Conservation (phyloP, 164 flowering plant genomes). For the Tetracentron sinense region DNA sequence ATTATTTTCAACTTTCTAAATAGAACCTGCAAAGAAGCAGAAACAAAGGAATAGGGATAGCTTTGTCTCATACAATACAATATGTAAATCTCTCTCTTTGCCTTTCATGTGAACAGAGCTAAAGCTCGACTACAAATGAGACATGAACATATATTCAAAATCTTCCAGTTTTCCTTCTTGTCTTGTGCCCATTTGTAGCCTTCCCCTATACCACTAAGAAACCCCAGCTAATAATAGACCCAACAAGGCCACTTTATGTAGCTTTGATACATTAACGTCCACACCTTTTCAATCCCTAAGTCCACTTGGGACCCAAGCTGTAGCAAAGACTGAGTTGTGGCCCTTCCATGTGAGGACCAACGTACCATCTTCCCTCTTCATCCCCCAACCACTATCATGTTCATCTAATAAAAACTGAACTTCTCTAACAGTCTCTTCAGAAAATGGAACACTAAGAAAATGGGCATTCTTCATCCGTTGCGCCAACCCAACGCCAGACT, state of each 20-base stretch:
- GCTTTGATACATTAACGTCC: neutral
- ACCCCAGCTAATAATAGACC: neutral
- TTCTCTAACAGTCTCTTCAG: conserved; percentile 58
- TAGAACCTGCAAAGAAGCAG: neutral
- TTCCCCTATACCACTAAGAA: conserved; percentile 17
- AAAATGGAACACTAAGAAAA: conserved; percentile 39
- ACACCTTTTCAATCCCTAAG: conserved; percentile 18
- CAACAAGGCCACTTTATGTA: neutral
- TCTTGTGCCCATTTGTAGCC: conserved; percentile 20
- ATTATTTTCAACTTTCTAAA: neutral
- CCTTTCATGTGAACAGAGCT: neutral
- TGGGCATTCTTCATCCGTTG: conserved; percentile 48
- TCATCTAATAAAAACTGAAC: conserved; percentile 61
- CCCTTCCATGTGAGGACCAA: conserved; percentile 86
- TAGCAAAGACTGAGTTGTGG: conserved; percentile 68
- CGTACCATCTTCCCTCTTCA: conserved; percentile 77
- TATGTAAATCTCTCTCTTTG: too few relatives aligned
- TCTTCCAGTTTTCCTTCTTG: conserved; percentile 4
- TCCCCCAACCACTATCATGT: conserved; percentile 90
- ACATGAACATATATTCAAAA: too few relatives aligned
- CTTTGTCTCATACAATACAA: neutral
- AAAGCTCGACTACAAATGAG: neutral
- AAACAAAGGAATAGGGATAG: neutral
- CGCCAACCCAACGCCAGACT: conserved; percentile 34
- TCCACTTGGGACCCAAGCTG: conserved; percentile 58